These are phyloP conservation scores for Penicillium sp. DNA, from an alignment of 2,329 filamentous ascomycete genomes.

Conservation along the genomic window DNA sequence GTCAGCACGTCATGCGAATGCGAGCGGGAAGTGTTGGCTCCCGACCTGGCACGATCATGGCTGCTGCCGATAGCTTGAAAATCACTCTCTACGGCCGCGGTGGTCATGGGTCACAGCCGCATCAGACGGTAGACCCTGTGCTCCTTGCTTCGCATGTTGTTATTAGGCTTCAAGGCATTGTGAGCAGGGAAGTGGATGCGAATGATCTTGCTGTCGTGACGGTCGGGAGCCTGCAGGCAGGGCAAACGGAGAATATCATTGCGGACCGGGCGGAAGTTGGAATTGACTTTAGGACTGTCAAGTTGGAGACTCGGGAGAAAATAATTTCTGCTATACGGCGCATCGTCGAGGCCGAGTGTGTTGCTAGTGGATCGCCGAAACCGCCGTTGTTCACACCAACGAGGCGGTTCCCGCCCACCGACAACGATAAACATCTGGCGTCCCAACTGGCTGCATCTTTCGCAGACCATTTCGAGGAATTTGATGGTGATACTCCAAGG, in stretches of 20 bases:
- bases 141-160: slow-evolving; percentile 57
- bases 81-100: slow-evolving; percentile 59
- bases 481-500: slow-evolving; percentile 30
- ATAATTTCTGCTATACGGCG: slow-evolving; percentile 50
- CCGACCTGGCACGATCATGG: slow-evolving; percentile 41
- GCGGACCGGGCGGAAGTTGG: slow-evolving; percentile 54
- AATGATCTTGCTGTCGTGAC: slow-evolving; percentile 57
- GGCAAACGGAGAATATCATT: slow-evolving; percentile 61
- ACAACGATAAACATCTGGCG: slow-evolving; percentile 51
- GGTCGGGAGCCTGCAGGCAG: slow-evolving; percentile 57
- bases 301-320: slow-evolving; percentile 45
- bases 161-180: slow-evolving; percentile 58
- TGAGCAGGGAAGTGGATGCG: slow-evolving; percentile 53
- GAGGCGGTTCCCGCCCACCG: slow-evolving; percentile 52
- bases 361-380: slow-evolving; percentile 50
- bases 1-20: slow-evolving; percentile 55
- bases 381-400: slow-evolving; percentile 49
- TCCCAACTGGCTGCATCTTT: slow-evolving; percentile 47
- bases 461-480: slow-evolving; percentile 46
- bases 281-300: slow-evolving; percentile 53
- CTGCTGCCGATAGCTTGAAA: slow-evolving; percentile 46
- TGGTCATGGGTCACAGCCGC: slow-evolving; percentile 57
- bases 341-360: slow-evolving; percentile 57
- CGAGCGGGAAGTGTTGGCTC: slow-evolving; percentile 42
- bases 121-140: slow-evolving; percentile 57